phyloP scores from a whole-genome alignment of 495 filamentous ascomycete species.

The Pseudevernia furfuracea region DNA sequence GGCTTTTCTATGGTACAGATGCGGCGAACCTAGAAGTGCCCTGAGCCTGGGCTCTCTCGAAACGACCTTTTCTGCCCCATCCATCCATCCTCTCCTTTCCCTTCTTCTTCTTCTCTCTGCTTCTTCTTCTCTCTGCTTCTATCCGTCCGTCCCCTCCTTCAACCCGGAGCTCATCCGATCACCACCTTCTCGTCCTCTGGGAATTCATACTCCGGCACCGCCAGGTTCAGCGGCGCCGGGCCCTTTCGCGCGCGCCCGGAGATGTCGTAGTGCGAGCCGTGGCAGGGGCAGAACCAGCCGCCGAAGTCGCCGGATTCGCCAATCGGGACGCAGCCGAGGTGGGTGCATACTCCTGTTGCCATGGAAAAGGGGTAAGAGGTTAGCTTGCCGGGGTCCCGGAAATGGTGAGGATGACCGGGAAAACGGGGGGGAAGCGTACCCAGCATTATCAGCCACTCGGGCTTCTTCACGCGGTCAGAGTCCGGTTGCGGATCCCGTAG shows the following conservation, averaged over 20 bases:
- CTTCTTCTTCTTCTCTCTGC: background rate
- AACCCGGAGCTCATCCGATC: slow-evolving; percentile 54
- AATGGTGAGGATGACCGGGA: background rate
- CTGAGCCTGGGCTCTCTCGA: too few species aligned
- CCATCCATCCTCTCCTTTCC: background rate
- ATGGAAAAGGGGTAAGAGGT: slow-evolving; percentile 5
- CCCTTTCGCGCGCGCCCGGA: slow-evolving; percentile 93
- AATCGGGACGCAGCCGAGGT: slow-evolving; percentile 97
- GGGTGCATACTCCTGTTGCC: slow-evolving; percentile 82
- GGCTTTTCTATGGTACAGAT: slow-evolving; percentile 15
- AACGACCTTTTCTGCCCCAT: too few species aligned
- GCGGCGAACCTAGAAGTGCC: slow-evolving; percentile 18
- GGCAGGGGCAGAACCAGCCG: slow-evolving; percentile 99
- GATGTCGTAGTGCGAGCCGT: slow-evolving; percentile 99
- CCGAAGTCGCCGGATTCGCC: slow-evolving; percentile 97
- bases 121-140: background rate
- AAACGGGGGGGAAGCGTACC: slow-evolving; percentile 46
- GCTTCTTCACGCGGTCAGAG: slow-evolving; percentile 88
- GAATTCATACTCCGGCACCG: slow-evolving; percentile 86
- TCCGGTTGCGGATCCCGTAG: slow-evolving; percentile 90
- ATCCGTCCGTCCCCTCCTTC: background rate
- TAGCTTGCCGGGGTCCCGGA: background rate
- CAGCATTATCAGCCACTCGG: slow-evolving; percentile 99
- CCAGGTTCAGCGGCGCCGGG: slow-evolving; percentile 92
- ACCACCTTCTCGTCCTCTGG: slow-evolving; percentile 68